Evolutionary conservation across 352 stramenopile species (phyloP), one percentile per base, ranked within the genome.

Genomic region (Phytopythium litorale): DNA sequence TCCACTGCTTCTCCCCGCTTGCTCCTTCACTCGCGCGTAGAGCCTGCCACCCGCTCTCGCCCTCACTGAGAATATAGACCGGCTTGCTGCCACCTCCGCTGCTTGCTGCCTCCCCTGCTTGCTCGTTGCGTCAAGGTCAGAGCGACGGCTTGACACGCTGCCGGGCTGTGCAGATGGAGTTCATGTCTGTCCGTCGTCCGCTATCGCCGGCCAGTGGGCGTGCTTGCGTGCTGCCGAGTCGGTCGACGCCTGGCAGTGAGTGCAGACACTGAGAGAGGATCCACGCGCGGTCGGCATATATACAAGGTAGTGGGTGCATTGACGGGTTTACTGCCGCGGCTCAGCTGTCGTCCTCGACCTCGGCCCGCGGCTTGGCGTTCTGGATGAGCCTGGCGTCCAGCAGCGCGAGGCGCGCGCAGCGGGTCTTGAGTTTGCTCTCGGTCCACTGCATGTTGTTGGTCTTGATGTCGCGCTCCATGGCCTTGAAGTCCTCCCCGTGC

Each of bases 401-500:
- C 60, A 94, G 73, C 66, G 74, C 76, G 40, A 94, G 70, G 58
- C 84, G 82, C 56, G 81, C 84, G 63, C 82, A 94, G 48, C 84
- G 84, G 40, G 72, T 64, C 65, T 80, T 78, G 40, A 94, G 70
- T 64, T 91, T 92, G 52, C 76, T 71, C 56, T 73, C 81, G 16
- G 84, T 92, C 84, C 84, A 94, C 72, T 94, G 84, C 79, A 88
- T 86, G 59, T 84, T 84, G 78, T 94, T 94, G 43, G 68, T 77
- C 75, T 94, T 94, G 65, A 94, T 87, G 54, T 94, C 84, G 58
- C 82, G 77, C 65, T 70, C 76, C 84, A 94, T 94, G 66, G 80
- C 84, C 58, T 78, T 77, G 73, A 78, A 90, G 71, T 89, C 56
- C 32, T 94, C 79, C 52, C 75, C 76, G 62, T 92, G 70, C 67